Evolutionary conservation across 2,329 filamentous ascomycete genomes (phyloP), one percentile per base, ranked within the genome.

Genomic region (Gremmenia infestans): DNA sequence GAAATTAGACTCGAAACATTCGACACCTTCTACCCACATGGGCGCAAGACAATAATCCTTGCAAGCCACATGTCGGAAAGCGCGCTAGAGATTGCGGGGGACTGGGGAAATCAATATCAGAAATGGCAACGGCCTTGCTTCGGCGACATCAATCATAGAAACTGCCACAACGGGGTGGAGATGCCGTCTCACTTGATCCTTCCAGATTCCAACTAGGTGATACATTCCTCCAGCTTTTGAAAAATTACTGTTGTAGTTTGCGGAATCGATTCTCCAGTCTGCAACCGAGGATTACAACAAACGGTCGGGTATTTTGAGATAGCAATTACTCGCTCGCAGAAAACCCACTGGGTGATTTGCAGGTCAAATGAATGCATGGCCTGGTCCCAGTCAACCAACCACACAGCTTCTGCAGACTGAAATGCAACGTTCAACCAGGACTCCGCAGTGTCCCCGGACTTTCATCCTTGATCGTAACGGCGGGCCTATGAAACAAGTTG

Each of bases 111-210:
- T 25, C 14, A 19, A 7, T 19, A 7, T 22, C 9, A 53, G 50
- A 40, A 37, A 50, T 51, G 51, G 55, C 51, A 37, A 50, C 55
- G 51, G 55, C 51, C 32, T 51, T 54, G 28, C 55, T 57, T 57
- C 55, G 47, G 55, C 48, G 55, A n/a, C 42, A 48, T 37, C 35
- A 17, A 45, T 36, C 14, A 28, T 9, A 39, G 19, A 22, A 46
- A n/a, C 19, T 23, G 51, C 40, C 40, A 53, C 40, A 39, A 37
- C 19, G 9, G 5, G 14, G 9, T 48, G 42, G 48, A 25, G 25
- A 49, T 32, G 47, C 32, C 47, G 36, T 32, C 32, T 49, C 7
- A 9, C 28, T 32, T 32, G 7, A 32, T 19, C 19, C 19, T 19
- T 19, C 19, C 19, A 19, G 1, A 19, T 11, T 11, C 28, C 28